These are phyloP conservation scores for Dunaliella primolecta DNA, from an alignment of 139 green algal genomes.

Conservation along the genomic window DNA sequence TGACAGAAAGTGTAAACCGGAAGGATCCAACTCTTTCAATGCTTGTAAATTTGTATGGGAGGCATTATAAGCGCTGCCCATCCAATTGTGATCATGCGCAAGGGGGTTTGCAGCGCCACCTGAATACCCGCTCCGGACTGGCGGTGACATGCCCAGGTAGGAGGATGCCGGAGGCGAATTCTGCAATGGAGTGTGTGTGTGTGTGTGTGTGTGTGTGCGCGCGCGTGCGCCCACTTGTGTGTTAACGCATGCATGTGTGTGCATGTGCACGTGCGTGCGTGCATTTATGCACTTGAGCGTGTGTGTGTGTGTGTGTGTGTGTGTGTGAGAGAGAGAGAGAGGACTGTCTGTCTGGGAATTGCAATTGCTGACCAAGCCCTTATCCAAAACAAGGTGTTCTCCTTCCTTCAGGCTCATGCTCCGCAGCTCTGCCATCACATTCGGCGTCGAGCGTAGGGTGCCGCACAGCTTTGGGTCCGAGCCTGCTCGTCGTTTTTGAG, in stretches of 20 bases:
- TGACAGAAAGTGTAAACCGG: not conserved
- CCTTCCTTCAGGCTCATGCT: no score
- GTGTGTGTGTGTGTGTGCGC: not conserved
- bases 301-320: not conserved
- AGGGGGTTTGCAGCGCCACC: conserved; percentile 14
- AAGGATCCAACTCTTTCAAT: not conserved
- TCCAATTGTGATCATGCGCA: conserved; percentile 6
- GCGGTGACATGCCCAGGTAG: conserved; percentile 16
- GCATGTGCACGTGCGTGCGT: not conserved
- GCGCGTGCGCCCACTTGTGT: not conserved
- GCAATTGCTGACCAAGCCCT: no score
- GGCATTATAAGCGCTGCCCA: not conserved
- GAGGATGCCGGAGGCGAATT: not conserved
- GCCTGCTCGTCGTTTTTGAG: no score
- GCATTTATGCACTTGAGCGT: no score
- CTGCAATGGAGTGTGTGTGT: not conserved
- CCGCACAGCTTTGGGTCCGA: no score
- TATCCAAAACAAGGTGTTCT: no score
- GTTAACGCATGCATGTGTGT: not conserved
- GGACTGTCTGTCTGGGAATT: no score
- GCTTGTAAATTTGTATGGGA: conserved; percentile 9
- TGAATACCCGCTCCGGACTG: not conserved
- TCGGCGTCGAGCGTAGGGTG: no score
- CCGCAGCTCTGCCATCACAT: no score
- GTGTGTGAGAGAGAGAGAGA: no score